A percentile compares a stretch with the other conserved stretches of the same genome.
These are phyloP conservation scores for Melaleuca quinquenervia DNA, from an alignment of 345 rosid genomes.

Conservation along the genomic window DNA sequence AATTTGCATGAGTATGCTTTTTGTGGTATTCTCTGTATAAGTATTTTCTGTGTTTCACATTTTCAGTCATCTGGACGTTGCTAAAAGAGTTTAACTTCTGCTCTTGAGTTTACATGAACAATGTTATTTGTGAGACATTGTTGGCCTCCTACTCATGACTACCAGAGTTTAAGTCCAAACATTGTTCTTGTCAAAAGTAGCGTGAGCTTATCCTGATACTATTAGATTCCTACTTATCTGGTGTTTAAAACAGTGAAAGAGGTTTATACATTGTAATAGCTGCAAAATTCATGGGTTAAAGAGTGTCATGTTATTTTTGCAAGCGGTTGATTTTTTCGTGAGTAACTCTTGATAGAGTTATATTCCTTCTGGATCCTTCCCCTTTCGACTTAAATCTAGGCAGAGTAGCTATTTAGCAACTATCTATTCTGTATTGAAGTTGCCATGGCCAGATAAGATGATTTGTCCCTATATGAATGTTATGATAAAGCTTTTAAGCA, in stretches of 20 bases:
- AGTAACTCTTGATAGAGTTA: background rate
- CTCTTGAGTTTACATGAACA: background rate
- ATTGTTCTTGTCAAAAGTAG: background rate
- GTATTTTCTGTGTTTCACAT: background rate
- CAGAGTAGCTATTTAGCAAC: background rate
- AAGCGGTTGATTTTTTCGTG: background rate
- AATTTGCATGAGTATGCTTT: background rate
- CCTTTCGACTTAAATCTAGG: background rate
- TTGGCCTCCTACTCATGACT: background rate
- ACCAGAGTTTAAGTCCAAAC: background rate
- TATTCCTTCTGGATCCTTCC: background rate
- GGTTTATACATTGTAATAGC: background rate
- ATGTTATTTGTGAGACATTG: background rate
- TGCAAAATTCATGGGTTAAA: background rate
- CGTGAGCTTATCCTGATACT: background rate
- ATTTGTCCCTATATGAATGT: background rate
- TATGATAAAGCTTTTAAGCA: background rate
- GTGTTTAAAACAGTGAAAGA: background rate
- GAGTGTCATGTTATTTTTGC: background rate
- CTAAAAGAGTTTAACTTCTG: background rate
- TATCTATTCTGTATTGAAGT: background rate
- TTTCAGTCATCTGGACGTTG: background rate
- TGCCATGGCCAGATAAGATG: background rate
- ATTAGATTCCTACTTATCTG: background rate
- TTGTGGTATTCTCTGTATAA: background rate